Conservation (phyloP, 345 rosid genomes). For the Melaleuca alternifolia region DNA sequence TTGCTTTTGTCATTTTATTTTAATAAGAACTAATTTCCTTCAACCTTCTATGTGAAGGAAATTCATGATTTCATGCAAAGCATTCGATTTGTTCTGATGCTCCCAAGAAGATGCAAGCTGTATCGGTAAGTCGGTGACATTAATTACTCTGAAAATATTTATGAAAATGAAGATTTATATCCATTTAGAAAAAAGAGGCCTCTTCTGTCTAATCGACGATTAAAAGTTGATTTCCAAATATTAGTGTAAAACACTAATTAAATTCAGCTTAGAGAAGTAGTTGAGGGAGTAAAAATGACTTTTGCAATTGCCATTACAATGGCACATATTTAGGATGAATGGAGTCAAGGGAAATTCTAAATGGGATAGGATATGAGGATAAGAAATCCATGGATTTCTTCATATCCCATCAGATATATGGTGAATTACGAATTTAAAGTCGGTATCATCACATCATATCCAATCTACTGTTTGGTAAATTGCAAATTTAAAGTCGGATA, state of each 20-base stretch:
- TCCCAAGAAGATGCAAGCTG: rapidly evolving
- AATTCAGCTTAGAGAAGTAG: too few species aligned
- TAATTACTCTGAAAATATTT: too few species aligned
- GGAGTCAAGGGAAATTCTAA: too few species aligned
- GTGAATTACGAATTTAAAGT: too few species aligned
- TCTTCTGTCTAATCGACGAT: not conserved
- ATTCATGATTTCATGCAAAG: not conserved
- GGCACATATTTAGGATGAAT: too few species aligned
- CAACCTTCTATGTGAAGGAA: not conserved
- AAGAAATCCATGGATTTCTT: too few species aligned
- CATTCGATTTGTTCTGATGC: rapidly evolving
- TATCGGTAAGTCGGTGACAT: too few species aligned
- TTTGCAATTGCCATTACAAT: not conserved
- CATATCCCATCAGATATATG: too few species aligned
- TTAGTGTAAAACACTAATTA: not conserved
- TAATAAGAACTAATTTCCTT: not conserved
- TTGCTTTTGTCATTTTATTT: not conserved
- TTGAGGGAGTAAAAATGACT: not conserved
- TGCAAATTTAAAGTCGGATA: too few species aligned
- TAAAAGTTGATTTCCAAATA: not conserved
- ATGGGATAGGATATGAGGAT: too few species aligned
- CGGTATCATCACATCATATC: too few species aligned
- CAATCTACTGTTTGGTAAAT: too few species aligned
- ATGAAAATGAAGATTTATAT: not conserved
- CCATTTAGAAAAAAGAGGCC: not conserved